Evolutionary conservation across 768 basidiomycete species (phyloP), one percentile per base, ranked within the genome.

Genomic region (Lepiota subincarnata): DNA sequence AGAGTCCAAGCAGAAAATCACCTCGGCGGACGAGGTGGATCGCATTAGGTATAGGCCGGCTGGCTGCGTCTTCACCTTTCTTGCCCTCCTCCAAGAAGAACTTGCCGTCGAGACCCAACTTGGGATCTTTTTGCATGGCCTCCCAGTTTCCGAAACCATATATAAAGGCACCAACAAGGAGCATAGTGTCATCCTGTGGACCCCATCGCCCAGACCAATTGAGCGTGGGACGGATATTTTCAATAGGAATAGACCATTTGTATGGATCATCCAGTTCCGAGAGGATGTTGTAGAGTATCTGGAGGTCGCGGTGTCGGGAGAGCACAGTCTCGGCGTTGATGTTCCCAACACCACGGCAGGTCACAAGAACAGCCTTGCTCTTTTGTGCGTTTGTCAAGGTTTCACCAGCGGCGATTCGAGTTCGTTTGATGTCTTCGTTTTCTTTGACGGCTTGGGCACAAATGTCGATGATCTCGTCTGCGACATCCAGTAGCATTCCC

Each of bases 111-210:
- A 99, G 77, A 1, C 84, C 83, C 11, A 99, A 83, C 55, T 82
- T 82, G 11, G 82, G 68, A 66, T 99, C 97, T 71, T 94, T 91
- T 52, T 84, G 82, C 78, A 98, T 98, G 20, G 81, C 80, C 65
- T 98, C 97, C 97, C 97, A 99, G 64, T 89, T 91, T 12, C 95
- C 96, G 65, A 98, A 96, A 16, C 97, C 97, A 61, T 98, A 88
- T 16, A 87, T 63, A 75, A 80, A 98, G 8, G 97, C 92, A 34
- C 97, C 97, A 43, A 98, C 87, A 35, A 99, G 81, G 14, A 99
- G 78, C 84, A 94, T 91, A 3, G 95, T 86, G 67, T 99, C 97
- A 60, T 98, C 94, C 57, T 84, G 82, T 28, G 87, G 82, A 14
- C 84, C 86, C 97, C 97, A 99, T 42, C 92, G 86, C 54, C 95